Base-by-base conservation (phyloP, 108 stramenopile species). In the Mayamaea pseudoterrestris region DNA sequence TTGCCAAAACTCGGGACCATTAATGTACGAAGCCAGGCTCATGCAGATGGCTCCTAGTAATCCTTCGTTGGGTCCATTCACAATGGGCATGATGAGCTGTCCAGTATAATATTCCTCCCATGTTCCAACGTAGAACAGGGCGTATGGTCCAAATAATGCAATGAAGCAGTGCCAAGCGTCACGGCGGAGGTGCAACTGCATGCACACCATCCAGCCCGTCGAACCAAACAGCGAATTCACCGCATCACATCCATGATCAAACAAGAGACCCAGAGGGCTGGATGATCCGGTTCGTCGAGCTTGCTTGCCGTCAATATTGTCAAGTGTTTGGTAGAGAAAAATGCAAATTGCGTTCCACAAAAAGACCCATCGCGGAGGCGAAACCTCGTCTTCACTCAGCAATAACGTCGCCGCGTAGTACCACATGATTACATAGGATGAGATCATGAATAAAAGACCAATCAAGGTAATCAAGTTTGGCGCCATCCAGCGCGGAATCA, bases 231-330 rank as follows among this genome's bases (percentile, higher is more conserved):
- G 74, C 34, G 53, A 58, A 57, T 92, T 92, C 31, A 95, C 58
- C 3, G 98, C 92, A 69, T 98, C 98, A 46, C 89, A 94, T 22
- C 93, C 95, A 58, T 98, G 98, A 66, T 98, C 98, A 56, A 97
- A 95, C 22, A 98, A 58, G 43, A 95, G 70, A 5, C 98, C 98
- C 30, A 99, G 53, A 0, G 98, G 94, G 46, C 76, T 80, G 37
- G 80, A 79, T 20, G 78, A 76, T 34, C 66, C 66, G 2, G 98
- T 98, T 29, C 85, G 65, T 35, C 95, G 68, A 0, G 95, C 93
- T 58, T 98, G 98, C 58, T 97, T 98, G 21, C 98, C 98, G 63
- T 98, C 98, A 80, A 98, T 95, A 48, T 93, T 93, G 72, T 98
- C 98, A 35, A 98, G 59, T 23, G 94, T 96, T 60, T 98, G 94